These are phyloP conservation scores for Casuarina cunninghamiana DNA, from an alignment of 306 rosid genomes.

Conservation along the genomic window DNA sequence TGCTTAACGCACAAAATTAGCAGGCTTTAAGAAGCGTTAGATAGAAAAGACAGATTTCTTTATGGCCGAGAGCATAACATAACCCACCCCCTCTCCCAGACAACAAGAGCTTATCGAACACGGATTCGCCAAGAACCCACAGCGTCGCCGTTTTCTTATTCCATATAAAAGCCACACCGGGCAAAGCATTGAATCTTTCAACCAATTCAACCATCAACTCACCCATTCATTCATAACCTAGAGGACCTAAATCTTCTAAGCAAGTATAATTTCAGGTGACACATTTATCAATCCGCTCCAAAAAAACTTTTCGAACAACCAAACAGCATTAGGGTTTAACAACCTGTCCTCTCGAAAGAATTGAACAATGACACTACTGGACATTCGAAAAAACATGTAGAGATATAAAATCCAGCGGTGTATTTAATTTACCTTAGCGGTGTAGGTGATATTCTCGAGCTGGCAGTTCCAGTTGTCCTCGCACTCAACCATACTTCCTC, in stretches of 20 bases:
- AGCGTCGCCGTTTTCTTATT: neutral
- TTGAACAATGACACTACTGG: neutral
- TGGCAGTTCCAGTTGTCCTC: conserved; percentile 99
- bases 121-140: too few species aligned
- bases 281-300: too few species aligned
- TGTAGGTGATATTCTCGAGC: conserved; percentile 96
- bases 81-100: too few species aligned
- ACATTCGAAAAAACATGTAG: neutral
- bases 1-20: neutral
- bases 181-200: neutral
- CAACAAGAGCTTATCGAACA: too few species aligned
- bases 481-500: conserved; percentile 97
- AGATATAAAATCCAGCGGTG: neutral
- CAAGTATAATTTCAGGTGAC: too few species aligned
- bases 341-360: neutral
- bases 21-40: neutral
- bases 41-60: too few species aligned
- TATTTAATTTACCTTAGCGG: conserved; percentile 75
- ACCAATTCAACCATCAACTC: neutral
- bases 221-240: neutral
- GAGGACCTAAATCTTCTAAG: neutral
- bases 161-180: neutral
- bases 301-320: neutral
- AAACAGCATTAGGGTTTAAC: neutral
- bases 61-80: too few species aligned